phyloP scores from a whole-genome alignment of 1,139 yeast species.

The Diutina sp. region DNA sequence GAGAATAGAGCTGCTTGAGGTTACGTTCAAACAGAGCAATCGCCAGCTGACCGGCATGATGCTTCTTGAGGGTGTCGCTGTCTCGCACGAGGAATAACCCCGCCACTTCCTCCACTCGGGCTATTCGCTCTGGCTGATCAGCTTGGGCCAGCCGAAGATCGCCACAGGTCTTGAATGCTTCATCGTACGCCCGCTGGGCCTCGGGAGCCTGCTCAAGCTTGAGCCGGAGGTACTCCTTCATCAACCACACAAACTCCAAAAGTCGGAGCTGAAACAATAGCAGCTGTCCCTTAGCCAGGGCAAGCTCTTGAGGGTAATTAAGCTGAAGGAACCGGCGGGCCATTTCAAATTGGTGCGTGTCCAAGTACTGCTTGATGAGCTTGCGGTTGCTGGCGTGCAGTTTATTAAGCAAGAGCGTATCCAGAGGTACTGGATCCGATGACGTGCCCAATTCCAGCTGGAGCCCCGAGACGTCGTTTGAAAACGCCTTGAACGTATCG shows the following conservation, averaged over 20 bases:
- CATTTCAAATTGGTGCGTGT: conserved; percentile 34
- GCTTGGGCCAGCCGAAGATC: background rate
- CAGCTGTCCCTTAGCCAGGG: conserved; percentile 16
- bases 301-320: conserved; percentile 34
- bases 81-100: background rate
- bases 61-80: background rate
- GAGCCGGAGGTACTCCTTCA: background rate
- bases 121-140: background rate
- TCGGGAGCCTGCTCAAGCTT: background rate
- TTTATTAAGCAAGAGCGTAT: conserved; percentile 7
- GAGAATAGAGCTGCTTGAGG: conserved; percentile 10
- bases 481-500: conserved; percentile 54
- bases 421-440: conserved; percentile 5
- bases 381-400: conserved; percentile 38
- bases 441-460: conserved; percentile 10
- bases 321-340: conserved; percentile 29
- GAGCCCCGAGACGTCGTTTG: conserved; percentile 26
- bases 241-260: conserved; percentile 31
- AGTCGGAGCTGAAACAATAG: conserved; percentile 43
- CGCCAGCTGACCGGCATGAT: background rate
- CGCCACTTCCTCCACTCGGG: background rate
- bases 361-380: conserved; percentile 30
- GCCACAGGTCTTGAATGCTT: background rate
- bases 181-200: background rate
- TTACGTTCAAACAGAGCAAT: conserved; percentile 13